Percentiles rank a stretch among this genome's conserved stretches.
phyloP scores from a whole-genome alignment of 805 yeast genomes.

The Henningerozyma blattae region DNA sequence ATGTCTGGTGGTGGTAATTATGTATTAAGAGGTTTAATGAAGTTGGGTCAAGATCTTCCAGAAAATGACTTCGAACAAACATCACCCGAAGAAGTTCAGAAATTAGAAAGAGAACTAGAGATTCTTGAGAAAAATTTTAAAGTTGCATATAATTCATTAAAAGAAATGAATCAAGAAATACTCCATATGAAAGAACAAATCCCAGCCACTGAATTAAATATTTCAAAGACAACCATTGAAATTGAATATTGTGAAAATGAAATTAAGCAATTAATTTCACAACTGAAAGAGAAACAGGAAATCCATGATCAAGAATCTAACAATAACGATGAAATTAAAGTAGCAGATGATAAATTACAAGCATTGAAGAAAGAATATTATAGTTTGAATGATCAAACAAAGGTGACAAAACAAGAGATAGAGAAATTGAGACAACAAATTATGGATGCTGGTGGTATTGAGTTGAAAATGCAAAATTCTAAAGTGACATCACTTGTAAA shows the following conservation, averaged over 20 bases:
- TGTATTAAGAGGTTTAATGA: slow-evolving; percentile 68
- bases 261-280: slow-evolving; percentile 32
- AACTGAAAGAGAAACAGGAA: slow-evolving; percentile 28
- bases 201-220: slow-evolving; percentile 55
- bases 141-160: slow-evolving; percentile 35
- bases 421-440: slow-evolving; percentile 58
- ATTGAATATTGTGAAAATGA: slow-evolving; percentile 49
- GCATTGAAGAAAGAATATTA: slow-evolving; percentile 30
- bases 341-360: slow-evolving; percentile 13
- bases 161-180: slow-evolving; percentile 49
- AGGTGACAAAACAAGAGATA: slow-evolving; percentile 40
- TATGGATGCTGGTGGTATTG: slow-evolving; percentile 86
- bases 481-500: slow-evolving; percentile 53
- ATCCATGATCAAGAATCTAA: slow-evolving; percentile 10
- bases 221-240: slow-evolving; percentile 51
- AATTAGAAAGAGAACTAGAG: slow-evolving; percentile 39
- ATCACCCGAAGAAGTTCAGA: slow-evolving; percentile 44
- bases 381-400: slow-evolving; percentile 40
- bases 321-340: slow-evolving; percentile 18
- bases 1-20: slow-evolving; percentile 91
- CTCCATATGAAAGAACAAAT: slow-evolving; percentile 46
- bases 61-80: slow-evolving; percentile 21
- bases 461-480: slow-evolving; percentile 64
- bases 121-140: slow-evolving; percentile 44
- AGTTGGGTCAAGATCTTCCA: slow-evolving; percentile 22